These are phyloP conservation scores for Pythium biforme DNA, from an alignment of 352 stramenopile genomes.

Conservation along the genomic window DNA sequence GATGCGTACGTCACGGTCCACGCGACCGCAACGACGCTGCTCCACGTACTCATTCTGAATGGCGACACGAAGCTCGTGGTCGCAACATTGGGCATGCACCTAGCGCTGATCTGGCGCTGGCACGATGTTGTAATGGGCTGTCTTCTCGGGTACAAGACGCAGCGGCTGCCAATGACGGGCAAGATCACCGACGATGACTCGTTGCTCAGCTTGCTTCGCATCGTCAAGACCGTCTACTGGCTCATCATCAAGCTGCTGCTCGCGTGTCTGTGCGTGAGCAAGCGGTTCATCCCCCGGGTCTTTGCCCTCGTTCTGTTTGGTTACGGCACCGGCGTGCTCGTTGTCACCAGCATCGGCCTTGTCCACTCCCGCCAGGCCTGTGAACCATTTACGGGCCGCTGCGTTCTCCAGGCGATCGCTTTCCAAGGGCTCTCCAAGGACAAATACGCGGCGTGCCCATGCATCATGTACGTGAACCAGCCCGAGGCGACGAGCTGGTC, in stretches of 20 bases:
- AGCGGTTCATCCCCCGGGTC: slow-evolving; percentile 10
- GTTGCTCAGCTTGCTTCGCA: slow-evolving; percentile 10
- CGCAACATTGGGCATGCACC: slow-evolving; percentile 3
- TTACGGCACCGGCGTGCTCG: slow-evolving; percentile 17
- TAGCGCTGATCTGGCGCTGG: slow-evolving; percentile 16
- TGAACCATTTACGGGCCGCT: background rate
- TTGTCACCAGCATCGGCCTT: slow-evolving; percentile 5
- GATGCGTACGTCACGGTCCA: background rate
- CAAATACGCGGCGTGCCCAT: slow-evolving; percentile 10
- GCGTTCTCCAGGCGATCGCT: slow-evolving; percentile 2
- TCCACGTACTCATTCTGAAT: slow-evolving; percentile 6
- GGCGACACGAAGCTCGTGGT: slow-evolving; percentile 1
- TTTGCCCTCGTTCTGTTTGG: slow-evolving; percentile 12
- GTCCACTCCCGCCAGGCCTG: slow-evolving; percentile 9
- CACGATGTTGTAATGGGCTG: slow-evolving; percentile 19
- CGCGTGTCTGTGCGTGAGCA: slow-evolving; percentile 14
- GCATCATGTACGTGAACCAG: slow-evolving; percentile 21
- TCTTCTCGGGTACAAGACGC: slow-evolving; percentile 20
- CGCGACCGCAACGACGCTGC: background rate
- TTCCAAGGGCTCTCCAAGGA: slow-evolving; percentile 6
- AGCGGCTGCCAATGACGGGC: background rate
- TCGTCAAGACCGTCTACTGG: slow-evolving; percentile 9
- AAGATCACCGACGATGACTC: slow-evolving; percentile 1
- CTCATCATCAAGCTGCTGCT: slow-evolving; percentile 15
- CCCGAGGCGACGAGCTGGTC: background rate